A percentile compares a stretch with the other conserved stretches of the same genome.
phyloP scores from a whole-genome alignment of 2,329 filamentous ascomycete genomes.

The Claviceps citrina region DNA sequence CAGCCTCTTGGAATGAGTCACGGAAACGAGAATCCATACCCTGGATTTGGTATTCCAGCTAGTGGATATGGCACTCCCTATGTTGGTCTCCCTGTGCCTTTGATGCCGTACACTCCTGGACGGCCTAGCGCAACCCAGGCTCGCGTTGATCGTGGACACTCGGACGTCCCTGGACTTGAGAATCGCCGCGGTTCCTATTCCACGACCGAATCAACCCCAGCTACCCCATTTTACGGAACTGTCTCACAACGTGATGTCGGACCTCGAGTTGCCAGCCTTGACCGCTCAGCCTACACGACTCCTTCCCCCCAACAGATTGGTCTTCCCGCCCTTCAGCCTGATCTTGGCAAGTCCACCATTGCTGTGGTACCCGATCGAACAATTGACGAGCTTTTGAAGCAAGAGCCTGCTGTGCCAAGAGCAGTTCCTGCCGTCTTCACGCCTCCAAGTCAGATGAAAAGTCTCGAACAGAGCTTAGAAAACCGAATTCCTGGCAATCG shows the following conservation, averaged over 20 bases:
- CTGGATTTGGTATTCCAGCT: conserved; percentile 17
- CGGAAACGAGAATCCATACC: conserved; percentile 19
- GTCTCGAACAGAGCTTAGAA: conserved; percentile 82
- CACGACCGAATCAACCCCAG: conserved; percentile 49
- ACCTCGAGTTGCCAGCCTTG: conserved; percentile 40
- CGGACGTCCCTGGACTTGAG: conserved; percentile 45
- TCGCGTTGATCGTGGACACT: conserved; percentile 30
- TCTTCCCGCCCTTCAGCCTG: conserved; percentile 23
- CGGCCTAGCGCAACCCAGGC: conserved; percentile 29
- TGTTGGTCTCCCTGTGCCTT: conserved; percentile 21
- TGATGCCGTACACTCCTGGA: conserved; percentile 39
- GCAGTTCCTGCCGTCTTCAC: conserved; percentile 84
- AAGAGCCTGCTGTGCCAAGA: conserved; percentile 69
- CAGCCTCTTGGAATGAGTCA: conserved; percentile 22
- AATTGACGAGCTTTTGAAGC: conserved; percentile 50
- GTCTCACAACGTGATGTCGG: conserved; percentile 44
- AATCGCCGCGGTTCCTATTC: conserved; percentile 54
- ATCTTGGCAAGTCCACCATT: conserved; percentile 26
- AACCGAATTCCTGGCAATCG: conserved; percentile 84
- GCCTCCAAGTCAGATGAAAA: conserved; percentile 72
- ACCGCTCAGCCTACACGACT: conserved; percentile 50
- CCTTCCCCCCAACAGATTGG: conserved; percentile 48
- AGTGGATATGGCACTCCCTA: conserved; percentile 23
- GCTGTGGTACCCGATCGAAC: conserved; percentile 29
- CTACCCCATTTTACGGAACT: conserved; percentile 49